phyloP scores from a whole-genome alignment of 306 rosid genomes.

The Argentina anserina region DNA sequence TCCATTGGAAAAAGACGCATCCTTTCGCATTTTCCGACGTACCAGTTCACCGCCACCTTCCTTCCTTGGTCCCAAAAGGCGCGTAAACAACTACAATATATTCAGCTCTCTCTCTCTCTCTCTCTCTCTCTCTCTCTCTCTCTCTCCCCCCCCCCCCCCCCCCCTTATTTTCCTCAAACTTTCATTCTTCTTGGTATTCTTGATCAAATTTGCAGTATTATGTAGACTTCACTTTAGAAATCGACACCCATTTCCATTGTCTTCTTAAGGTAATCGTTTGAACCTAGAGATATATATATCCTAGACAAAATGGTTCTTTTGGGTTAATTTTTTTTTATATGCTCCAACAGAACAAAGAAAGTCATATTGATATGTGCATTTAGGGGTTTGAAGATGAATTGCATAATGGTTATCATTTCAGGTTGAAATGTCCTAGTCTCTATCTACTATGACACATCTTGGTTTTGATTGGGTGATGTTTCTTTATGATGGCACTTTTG shows the following conservation, averaged over 20 bases:
- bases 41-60: background rate
- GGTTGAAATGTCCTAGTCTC: no score
- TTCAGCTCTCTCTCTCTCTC: background rate
- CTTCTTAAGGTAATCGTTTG: background rate
- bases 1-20: no score
- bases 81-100: no score
- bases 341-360: no score
- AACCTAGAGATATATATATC: background rate
- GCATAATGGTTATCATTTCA: no score
- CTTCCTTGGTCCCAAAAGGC: background rate
- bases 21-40: background rate
- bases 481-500: no score
- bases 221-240: background rate
- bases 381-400: no score
- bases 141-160: no score
- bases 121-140: background rate
- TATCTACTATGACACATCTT: no score
- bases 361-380: no score
- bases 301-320: background rate
- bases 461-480: no score
- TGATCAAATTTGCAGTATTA: background rate
- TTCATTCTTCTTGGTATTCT: background rate
- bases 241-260: background rate
- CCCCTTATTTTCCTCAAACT: background rate
- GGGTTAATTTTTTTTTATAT: background rate